Evolutionary conservation across 257 asterid species (phyloP).

Genomic region (Salvia splendens): DNA sequence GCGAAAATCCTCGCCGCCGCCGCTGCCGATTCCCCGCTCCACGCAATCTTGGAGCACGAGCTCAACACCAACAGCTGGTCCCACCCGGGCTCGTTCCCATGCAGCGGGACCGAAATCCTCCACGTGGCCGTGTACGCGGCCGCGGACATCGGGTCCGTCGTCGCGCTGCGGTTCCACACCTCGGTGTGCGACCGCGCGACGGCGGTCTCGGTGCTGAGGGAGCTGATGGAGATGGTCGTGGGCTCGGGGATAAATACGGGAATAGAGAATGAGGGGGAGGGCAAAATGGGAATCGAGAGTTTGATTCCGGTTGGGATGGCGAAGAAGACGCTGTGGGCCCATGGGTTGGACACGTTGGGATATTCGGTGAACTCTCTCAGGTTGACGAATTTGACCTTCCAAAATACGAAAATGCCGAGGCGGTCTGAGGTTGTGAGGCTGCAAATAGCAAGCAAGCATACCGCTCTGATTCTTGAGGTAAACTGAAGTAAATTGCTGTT

Average conservation of each 20-base stretch:
- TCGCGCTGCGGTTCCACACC: constrained; percentile 56
- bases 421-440: constrained; percentile 58
- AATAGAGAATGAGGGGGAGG: constrained; percentile 43
- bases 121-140: constrained; percentile 40
- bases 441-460: constrained; percentile 41
- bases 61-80: constrained; percentile 51
- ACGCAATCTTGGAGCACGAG: constrained; percentile 56
- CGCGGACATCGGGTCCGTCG: constrained; percentile 34
- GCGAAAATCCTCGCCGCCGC: constrained; percentile 28
- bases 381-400: constrained; percentile 54
- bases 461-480: constrained; percentile 54
- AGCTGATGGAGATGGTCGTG: constrained; percentile 52
- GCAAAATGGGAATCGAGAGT: constrained; percentile 52
- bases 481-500: neutral
- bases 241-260: constrained; percentile 23
- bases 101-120: constrained; percentile 46
- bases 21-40: constrained; percentile 36
- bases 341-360: constrained; percentile 63
- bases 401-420: constrained; percentile 46
- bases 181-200: constrained; percentile 74
- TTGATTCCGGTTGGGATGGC: constrained; percentile 50
- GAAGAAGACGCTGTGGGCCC: constrained; percentile 68
- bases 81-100: constrained; percentile 47
- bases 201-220: constrained; percentile 60
- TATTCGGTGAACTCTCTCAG: constrained; percentile 58